Evolutionary conservation across 2,329 filamentous ascomycete species (phyloP), one percentile per base, ranked within the genome.

Genomic region (Ascochyta rabiei): DNA sequence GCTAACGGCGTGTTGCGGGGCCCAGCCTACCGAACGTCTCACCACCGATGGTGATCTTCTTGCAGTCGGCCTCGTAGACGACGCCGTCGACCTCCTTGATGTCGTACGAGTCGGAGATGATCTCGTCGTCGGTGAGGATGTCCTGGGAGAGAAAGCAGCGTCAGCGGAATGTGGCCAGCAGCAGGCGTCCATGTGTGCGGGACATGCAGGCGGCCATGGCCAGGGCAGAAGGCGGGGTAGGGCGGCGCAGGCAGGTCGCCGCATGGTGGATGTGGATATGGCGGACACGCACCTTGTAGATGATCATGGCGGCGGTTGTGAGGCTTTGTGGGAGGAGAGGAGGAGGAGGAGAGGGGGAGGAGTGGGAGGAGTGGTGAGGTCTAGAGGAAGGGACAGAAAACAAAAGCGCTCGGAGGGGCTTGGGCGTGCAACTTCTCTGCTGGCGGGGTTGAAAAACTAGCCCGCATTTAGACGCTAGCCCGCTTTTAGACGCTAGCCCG

Each of bases 41-140:
- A 62, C 78, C 85, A 63, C 87, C 91, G 78, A 93, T 83, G 57
- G 85, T 86, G 81, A 97, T 92, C 87, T 93, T 96, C 76, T 84
- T 82, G 81, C 93, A 96, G 81, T 99, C 89, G 75, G 88, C 89
- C 83, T 98, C 93, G 82, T 90, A 98, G 71, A 89, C 87, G 67
- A 90, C 82, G 67, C 86, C 87, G 77, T 93, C 90, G 62, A 93
- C 76, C 77, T 89, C 83, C 82, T 90, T 91, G 75, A 96, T 79
- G 69, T 92, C 83, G 82, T 89, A 97, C 68, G 90, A 95, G 82
- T 98, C 93, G 74, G 95, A 96, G 87, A 98, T 88, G 78, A 99
- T 85, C 89, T 99, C 95, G 82, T 97, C 93, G 66, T 82, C 90
- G 79, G 86, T 90, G 80, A 97, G 77, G 71, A 95, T 81, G 77